Percentiles rank a stretch among this genome's conserved stretches.
Conservation (phyloP, 306 rosid species). For the Lathyrus oleraceus region DNA sequence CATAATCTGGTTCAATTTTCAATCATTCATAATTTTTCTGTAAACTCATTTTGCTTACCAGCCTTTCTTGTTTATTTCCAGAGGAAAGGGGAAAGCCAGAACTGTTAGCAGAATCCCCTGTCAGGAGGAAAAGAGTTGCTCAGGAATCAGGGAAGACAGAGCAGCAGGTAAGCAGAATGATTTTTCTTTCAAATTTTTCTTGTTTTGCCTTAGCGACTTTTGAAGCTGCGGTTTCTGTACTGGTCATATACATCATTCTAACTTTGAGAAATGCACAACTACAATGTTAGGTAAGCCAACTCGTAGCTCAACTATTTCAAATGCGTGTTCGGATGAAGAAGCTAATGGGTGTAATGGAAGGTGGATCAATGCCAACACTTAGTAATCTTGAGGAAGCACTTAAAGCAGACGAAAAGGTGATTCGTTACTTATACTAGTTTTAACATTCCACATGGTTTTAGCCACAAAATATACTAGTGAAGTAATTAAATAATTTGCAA, state of each 20-base stretch:
- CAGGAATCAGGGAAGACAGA: constrained; percentile 92
- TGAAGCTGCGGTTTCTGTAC: constrained; percentile 14
- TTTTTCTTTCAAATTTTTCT: constrained; percentile 23
- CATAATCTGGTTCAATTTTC: constrained; percentile 18
- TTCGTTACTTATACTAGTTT: not conserved
- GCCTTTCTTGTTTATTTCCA: constrained; percentile 46
- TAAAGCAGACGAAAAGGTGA: constrained; percentile 86
- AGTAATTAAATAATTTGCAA: not conserved
- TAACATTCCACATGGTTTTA: not conserved
- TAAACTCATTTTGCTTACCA: constrained; percentile 21
- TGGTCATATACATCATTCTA: constrained; percentile 22
- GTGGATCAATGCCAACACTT: constrained; percentile 80
- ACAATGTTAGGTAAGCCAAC: constrained; percentile 74
- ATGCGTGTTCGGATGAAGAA: constrained; percentile 96
- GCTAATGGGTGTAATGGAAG: constrained; percentile 89
- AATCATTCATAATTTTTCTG: not conserved
- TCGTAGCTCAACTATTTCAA: constrained; percentile 92
- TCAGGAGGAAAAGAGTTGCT: constrained; percentile 88
- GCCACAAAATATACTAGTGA: constrained; percentile 9
- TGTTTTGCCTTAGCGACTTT: constrained; percentile 1
- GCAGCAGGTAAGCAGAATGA: constrained; percentile 67
- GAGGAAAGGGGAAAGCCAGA: constrained; percentile 98
- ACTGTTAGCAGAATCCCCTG: constrained; percentile 85
- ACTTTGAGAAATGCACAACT: constrained; percentile 27
- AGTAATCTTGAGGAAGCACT: constrained; percentile 88